These are phyloP conservation scores for Phanerochaete carnosa DNA, from an alignment of 768 basidiomycete genomes.

Conservation along the genomic window DNA sequence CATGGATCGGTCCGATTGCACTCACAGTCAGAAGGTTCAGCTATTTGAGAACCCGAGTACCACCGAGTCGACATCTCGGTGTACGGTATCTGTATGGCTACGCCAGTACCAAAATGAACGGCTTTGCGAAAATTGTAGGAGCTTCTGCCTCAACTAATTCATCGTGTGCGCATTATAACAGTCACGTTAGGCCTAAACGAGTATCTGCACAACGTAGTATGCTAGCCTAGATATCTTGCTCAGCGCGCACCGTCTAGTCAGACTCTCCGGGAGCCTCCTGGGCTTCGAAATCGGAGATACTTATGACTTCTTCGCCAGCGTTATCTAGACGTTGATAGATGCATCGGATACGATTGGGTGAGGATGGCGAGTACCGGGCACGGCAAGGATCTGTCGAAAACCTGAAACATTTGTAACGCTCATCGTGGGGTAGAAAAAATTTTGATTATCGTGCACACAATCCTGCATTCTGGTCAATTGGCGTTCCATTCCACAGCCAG, in stretches of 20 bases:
- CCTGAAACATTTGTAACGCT: neutral
- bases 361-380: neutral
- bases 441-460: neutral
- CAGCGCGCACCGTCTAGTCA: neutral
- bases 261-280: neutral
- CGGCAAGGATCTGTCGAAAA: neutral
- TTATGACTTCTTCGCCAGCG: neutral
- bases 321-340: neutral
- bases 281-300: neutral
- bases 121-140: neutral
- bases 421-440: neutral
- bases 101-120: neutral
- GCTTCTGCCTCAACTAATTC: neutral
- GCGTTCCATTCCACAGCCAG: too few relatives aligned
- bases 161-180: too few relatives aligned
- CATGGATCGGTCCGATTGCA: neutral
- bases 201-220: too few relatives aligned
- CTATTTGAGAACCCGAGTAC: neutral
- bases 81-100: neutral
- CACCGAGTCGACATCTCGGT: neutral
- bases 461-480: too few relatives aligned
- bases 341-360: neutral
- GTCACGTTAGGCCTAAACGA: too few relatives aligned
- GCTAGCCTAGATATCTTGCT: neutral
- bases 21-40: neutral